Evolutionary conservation across 768 basidiomycete genomes (phyloP).

Genomic region (Inosperma sp.): DNA sequence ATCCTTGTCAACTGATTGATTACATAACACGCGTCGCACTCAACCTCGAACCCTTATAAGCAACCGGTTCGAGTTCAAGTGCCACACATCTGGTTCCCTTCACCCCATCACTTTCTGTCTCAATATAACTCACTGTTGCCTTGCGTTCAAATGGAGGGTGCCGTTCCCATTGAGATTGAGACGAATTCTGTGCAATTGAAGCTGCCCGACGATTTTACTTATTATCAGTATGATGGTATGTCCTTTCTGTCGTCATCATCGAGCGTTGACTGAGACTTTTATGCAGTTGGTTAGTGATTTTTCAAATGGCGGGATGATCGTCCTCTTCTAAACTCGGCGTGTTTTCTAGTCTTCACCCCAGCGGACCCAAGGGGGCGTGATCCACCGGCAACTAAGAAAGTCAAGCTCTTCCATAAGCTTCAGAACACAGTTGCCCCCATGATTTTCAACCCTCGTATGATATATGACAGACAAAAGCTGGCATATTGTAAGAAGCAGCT

Average conservation of each 20-base stretch:
- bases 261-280: neutral
- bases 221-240: conserved; percentile 24
- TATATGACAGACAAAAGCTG: conserved; percentile 45
- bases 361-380: neutral
- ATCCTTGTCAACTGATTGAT: neutral
- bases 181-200: conserved; percentile 19
- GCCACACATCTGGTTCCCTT: too few relatives aligned
- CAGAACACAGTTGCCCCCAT: conserved; percentile 33
- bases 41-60: too few relatives aligned
- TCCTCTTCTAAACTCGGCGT: neutral
- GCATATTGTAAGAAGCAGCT: conserved; percentile 26
- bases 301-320: neutral
- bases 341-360: neutral
- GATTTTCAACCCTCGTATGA: conserved; percentile 37
- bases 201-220: conserved; percentile 7
- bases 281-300: conserved; percentile 16
- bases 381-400: neutral
- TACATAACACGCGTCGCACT: conserved; percentile 4
- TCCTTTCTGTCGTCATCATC: neutral
- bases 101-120: too few relatives aligned
- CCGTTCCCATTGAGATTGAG: neutral
- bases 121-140: too few relatives aligned
- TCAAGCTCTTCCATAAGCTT: conserved; percentile 33
- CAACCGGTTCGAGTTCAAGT: too few relatives aligned
- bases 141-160: too few relatives aligned